Conservation (phyloP, 768 basidiomycete species). For the Mycena albidolilacea region DNA sequence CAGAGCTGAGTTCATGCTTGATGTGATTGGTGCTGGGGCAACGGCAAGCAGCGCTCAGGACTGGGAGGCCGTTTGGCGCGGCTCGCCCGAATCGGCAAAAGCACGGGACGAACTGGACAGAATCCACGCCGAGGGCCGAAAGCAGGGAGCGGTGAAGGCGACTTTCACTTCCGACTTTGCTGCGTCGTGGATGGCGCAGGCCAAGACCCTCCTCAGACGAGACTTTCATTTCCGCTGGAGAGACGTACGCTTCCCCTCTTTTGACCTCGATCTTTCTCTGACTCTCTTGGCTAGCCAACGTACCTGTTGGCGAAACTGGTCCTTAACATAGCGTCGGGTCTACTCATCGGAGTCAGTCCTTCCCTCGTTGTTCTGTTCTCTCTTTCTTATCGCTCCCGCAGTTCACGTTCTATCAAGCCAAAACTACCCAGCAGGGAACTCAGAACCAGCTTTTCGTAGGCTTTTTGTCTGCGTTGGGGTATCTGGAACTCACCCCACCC, state of each 20-base stretch:
- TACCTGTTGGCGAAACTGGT: conserved; percentile 73
- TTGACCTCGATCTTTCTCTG: neutral
- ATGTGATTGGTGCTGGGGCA: conserved; percentile 84
- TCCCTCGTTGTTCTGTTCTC: neutral
- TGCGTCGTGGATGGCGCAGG: conserved; percentile 67
- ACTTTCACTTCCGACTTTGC: conserved; percentile 63
- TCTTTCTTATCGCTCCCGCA: conserved; percentile 16
- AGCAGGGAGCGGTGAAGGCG: conserved; percentile 53
- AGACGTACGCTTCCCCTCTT: conserved; percentile 41
- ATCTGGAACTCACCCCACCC: conserved; percentile 4
- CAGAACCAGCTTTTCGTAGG: conserved; percentile 77
- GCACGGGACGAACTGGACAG: conserved; percentile 57
- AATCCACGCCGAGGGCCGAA: conserved; percentile 65
- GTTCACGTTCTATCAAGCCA: conserved; percentile 74
- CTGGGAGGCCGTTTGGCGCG: conserved; percentile 73
- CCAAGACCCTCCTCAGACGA: conserved; percentile 59
- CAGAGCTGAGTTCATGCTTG: conserved; percentile 76
- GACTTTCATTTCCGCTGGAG: conserved; percentile 66
- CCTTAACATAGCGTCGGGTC: conserved; percentile 66
- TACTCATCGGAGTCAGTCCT: conserved; percentile 62
- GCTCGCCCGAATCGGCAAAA: conserved; percentile 60
- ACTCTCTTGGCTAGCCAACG: conserved; percentile 53
- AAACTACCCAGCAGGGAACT: conserved; percentile 67
- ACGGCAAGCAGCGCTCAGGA: conserved; percentile 67
- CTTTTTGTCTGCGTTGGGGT: conserved; percentile 25